Evolutionary conservation across 257 asterid genomes (phyloP), one percentile per base, ranked within the genome.

Genomic region (Apocynum venetum): DNA sequence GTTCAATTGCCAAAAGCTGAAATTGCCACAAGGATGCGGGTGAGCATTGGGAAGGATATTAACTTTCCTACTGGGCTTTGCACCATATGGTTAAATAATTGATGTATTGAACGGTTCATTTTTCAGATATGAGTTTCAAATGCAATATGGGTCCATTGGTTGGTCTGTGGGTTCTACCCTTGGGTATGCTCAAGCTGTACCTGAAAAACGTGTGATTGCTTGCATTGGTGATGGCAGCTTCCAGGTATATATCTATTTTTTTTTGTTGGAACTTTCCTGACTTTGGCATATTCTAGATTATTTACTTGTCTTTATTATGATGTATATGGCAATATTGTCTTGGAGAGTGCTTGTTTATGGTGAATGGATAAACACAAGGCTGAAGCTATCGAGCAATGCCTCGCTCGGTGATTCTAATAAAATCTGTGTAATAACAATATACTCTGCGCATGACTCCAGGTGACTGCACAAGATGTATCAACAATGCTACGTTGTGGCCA

Each of bases 121-220:
- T 76, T 79, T 73, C 83, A 93, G 97, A 49, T 93, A 88, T 36
- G 97, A 91, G 78, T 93, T 91, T 84, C 97, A 91, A 73, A 93
- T 91, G 94, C 94, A 89, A 75, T 91, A 93, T 78, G 98, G 94
- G 57, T 90, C 98, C 57, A 93, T 93, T 64, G 98, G 98, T 74
- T 91, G 98, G 98, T 89, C 97, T 0, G 98, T 93, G 2, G 98
- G 97, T 73, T 96, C 97, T 11, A 90, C 98, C 68, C 89, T 93
- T 73, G 98, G 98, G 48, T 91, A 90, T 76, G 96, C 97, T 11
- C 98, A 90, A 83, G 94, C 92, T 43, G 89, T 78, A n/a, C 91
- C 85, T 0, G 84, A 86, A 6, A 93, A 90, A 74, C 88, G 94
- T 6, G 94, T 91, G 68, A 83, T 93, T 48, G 96, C 96, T 31